phyloP scores from a whole-genome alignment of 1,139 yeast genomes.

The Kodamaea derodonti region DNA sequence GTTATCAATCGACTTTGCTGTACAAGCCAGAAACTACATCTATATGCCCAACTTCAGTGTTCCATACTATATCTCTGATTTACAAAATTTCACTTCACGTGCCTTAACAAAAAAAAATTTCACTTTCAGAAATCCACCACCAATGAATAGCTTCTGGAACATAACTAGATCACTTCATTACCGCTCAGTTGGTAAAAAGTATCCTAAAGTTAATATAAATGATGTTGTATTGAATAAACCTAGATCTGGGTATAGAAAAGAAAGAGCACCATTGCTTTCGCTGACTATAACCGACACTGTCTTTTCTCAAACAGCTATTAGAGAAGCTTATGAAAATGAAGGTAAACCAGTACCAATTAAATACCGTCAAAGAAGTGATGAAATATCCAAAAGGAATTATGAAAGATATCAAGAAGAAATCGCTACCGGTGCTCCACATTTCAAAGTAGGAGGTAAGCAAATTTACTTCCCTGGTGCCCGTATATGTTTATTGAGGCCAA shows the following conservation, averaged over 20 bases:
- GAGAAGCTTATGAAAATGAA: conserved; percentile 29
- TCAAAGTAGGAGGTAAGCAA: conserved; percentile 68
- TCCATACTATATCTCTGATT: too few species aligned
- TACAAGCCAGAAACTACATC: too few species aligned
- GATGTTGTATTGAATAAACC: conserved; percentile 41
- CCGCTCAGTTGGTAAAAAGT: conserved; percentile 28
- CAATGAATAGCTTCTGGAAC: conserved; percentile 2
- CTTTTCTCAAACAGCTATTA: conserved; percentile 39
- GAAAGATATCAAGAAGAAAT: conserved; percentile 52
- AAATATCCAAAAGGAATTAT: conserved; percentile 36
- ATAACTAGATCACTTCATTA: conserved; percentile 27
- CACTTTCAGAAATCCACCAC: background rate
- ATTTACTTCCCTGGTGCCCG: conserved; percentile 83
- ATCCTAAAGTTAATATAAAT: conserved; percentile 39
- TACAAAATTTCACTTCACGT: too few species aligned
- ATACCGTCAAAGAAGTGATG: conserved; percentile 31
- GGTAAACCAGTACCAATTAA: conserved; percentile 46
- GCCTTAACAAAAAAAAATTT: conserved; percentile 1
- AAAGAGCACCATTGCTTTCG: conserved; percentile 38
- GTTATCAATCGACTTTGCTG: too few species aligned
- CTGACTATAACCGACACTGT: conserved; percentile 39
- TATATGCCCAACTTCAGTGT: too few species aligned
- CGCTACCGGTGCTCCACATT: conserved; percentile 70
- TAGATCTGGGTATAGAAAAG: conserved; percentile 36
- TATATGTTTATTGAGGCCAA: conserved; percentile 74